These are phyloP conservation scores for Neocucurbitaria cava DNA, from an alignment of 2,329 filamentous ascomycete species.

Conservation along the genomic window DNA sequence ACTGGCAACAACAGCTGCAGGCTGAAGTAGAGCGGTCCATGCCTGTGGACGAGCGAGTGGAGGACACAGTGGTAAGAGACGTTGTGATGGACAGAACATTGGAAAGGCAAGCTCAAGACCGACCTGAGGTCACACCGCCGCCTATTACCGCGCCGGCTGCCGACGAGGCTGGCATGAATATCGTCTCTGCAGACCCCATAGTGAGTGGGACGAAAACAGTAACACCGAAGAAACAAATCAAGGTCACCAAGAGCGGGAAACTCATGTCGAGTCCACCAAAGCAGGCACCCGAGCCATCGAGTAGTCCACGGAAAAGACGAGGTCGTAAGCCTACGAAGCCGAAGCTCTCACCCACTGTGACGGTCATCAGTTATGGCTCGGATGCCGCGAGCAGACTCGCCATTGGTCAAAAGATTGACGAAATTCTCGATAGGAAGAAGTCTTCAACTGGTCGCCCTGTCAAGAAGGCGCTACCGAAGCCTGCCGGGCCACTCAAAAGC, in stretches of 20 bases:
- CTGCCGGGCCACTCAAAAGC: conserved; percentile 51
- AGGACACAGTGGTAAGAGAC: neutral
- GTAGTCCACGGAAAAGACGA: conserved; percentile 56
- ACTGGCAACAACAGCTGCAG: conserved; percentile 42
- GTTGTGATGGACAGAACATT: conserved; percentile 5
- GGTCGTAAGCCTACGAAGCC: conserved; percentile 28
- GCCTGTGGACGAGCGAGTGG: neutral
- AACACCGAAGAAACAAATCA: conserved; percentile 45
- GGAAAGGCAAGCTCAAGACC: neutral
- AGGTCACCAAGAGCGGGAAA: conserved; percentile 54
- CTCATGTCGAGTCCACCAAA: conserved; percentile 52
- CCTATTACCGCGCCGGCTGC: neutral
- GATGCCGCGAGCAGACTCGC: conserved; percentile 55
- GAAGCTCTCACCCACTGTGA: conserved; percentile 50
- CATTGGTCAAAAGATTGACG: conserved; percentile 67
- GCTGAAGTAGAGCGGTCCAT: conserved; percentile 22
- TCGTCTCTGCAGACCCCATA: neutral
- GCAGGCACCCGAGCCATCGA: conserved; percentile 15
- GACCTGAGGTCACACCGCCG: neutral
- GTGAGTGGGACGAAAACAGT: conserved; percentile 6
- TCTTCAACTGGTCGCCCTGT: conserved; percentile 21
- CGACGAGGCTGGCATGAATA: neutral
- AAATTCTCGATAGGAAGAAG: conserved; percentile 61
- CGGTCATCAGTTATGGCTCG: conserved; percentile 66
- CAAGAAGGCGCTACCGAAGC: conserved; percentile 33